Evolutionary conservation across 805 yeast species (phyloP).

Genomic region (Monosporozyma servazzii): DNA sequence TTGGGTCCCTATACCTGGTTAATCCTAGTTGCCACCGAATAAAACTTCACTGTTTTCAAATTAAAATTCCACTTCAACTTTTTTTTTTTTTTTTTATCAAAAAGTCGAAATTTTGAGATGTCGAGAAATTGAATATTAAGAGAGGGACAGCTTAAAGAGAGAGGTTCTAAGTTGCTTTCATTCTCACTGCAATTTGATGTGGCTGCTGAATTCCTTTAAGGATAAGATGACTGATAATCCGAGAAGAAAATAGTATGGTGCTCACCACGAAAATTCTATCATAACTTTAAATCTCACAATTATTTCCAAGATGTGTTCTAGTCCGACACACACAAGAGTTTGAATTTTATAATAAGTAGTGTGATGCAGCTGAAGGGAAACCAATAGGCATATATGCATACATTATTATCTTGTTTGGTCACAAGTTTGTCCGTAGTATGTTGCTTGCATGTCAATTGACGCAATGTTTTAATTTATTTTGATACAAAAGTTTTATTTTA

Average conservation of each 20-base stretch:
- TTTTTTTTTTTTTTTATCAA: neutral
- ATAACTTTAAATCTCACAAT: slow-evolving; percentile 47
- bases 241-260: slow-evolving; percentile 42
- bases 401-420: slow-evolving; percentile 56
- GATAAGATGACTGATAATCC: slow-evolving; percentile 38
- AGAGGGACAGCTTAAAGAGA: neutral
- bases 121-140: neutral
- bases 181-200: no score
- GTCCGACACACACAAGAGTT: slow-evolving; percentile 25
- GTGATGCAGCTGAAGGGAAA: slow-evolving; percentile 2
- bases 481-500: no score
- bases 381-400: slow-evolving; percentile 35
- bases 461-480: slow-evolving; percentile 41
- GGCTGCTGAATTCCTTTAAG: no score
- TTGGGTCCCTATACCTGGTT: neutral
- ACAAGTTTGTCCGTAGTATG: slow-evolving; percentile 44
- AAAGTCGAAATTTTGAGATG: neutral
- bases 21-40: neutral
- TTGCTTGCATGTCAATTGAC: slow-evolving; percentile 64
- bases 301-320: slow-evolving; percentile 34
- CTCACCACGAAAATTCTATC: slow-evolving; percentile 26
- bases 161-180: neutral
- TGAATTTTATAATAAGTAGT: slow-evolving; percentile 9
- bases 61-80: neutral
- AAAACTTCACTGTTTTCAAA: neutral